Percentiles rank a stretch among this genome's conserved stretches.
Evolutionary conservation across 2,329 filamentous ascomycete species (phyloP).

Genomic region (Hypoxylon sp.): DNA sequence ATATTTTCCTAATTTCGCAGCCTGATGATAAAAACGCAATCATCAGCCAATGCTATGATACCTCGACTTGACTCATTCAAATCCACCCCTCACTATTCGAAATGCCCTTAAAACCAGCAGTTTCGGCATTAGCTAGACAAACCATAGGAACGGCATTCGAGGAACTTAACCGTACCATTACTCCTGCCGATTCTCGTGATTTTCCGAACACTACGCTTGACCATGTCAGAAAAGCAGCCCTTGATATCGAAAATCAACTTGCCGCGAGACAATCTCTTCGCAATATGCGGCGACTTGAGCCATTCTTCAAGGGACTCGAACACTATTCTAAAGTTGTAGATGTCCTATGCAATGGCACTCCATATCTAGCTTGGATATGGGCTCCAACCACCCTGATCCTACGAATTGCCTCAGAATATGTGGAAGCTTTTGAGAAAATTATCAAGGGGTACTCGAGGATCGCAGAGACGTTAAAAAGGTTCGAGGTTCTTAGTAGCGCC

Average conservation of each 20-base stretch:
- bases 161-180: neutral
- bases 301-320: constrained; percentile 3
- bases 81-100: neutral
- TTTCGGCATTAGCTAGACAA: neutral
- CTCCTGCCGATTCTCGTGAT: neutral
- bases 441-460: neutral
- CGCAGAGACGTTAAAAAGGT: neutral
- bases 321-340: constrained; percentile 3
- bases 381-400: constrained; percentile 1
- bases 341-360: constrained; percentile 8
- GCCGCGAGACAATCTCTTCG: constrained; percentile 13
- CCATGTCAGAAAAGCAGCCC: constrained; percentile 1
- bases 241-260: constrained; percentile 7
- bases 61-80: neutral
- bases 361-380: constrained; percentile 19
- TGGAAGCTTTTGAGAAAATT: constrained; percentile 3
- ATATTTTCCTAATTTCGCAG: neutral
- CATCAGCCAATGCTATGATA: neutral
- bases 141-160: neutral
- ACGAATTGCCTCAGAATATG: constrained; percentile 1
- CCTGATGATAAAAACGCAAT: neutral
- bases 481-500: neutral
- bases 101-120: neutral
- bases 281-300: constrained; percentile 5
- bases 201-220: neutral